Base-by-base conservation (phyloP, 805 yeast genomes). In the Saccharomycopsis sp. region DNA sequence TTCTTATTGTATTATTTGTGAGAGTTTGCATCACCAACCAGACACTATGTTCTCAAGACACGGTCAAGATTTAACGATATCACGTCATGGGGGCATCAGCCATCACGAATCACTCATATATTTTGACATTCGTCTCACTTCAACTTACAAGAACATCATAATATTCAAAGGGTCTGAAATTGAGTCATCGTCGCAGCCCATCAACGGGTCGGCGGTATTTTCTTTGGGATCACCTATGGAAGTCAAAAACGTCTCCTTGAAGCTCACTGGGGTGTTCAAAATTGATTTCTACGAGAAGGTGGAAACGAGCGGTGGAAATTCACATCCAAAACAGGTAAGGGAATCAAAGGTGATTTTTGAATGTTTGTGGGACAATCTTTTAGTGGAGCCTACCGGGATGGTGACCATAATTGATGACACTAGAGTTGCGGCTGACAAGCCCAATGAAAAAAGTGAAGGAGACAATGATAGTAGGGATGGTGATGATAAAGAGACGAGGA, bases 121-220 rank as follows among this genome's bases (percentile, higher is more conserved):
- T 25, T 34, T 42, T 27, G 47, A 42, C 33, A 30, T 46, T 12
- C 22, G 49, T 13, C 25, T 66, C 8, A 58, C 59, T 33, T 55
- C 68, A 1, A 57, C 63, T 0, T 62, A 62, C 43, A 59, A 63
- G 36, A 87, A 88, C 57, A 79, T 87, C 15, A 60, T 88, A 2
- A 67, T 89, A 1, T 63, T 92, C 23, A 73, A 82, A 43, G 96
- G 96, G 3, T 60, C 80, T 1, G 80, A 79, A 16, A 68, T 71
- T 34, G 92, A 82, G 42, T 85, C 94, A 0, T 72, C 84, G 0
- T 77, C 94, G 2, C 79, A 73, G 2, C 65, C 79, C n/a, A 59
- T 92, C 27, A 60, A 76, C 0, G 98, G 97, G 2, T 74, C 73
- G 22, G 69, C 89, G 15, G 82, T 80, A 0, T 61, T 89, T 31